Evolutionary conservation across 2,329 filamentous ascomycete species (phyloP), one percentile per base, ranked within the genome.

Genomic region (Colletotrichum sp.): DNA sequence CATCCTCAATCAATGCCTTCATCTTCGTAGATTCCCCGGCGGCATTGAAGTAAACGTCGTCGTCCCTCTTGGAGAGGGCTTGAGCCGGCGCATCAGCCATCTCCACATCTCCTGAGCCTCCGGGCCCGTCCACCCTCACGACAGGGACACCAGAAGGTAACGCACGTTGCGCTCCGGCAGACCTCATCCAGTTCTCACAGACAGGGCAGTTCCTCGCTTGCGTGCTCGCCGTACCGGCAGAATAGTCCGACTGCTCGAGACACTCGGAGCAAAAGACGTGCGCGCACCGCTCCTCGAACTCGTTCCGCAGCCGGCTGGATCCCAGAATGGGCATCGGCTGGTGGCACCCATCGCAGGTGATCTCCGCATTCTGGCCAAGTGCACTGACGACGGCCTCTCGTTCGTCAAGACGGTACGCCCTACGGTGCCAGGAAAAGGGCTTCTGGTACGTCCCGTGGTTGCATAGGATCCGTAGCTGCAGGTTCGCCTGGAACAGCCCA

Each of bases 391-490:
- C 44, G 7, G 80, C 81, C 60, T 84, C 81, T 69, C 80, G 78
- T 52, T 85, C 84, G n/a, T 88, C 83, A 5, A 72, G 73, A 2
- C 57, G 49, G 26, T 75, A 75, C 59, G 59, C 68, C 5, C 81
- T 81, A 30, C 81, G 82, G 57, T 80, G 80, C 87, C 87, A 89
- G 2, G 85, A 86, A 60, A 88, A 87, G 0, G 79, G 81, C 44
- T 87, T 84, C 75, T 89, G 88, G 77, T 83, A 87, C 0, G 88
- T 90, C 1, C 88, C 88, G 75, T 89, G 88, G 71, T 90, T 89
- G 79, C 88, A 89, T 2, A 90, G 76, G 7, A 89, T 86, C 0
- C 88, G 84, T 15, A 90, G 79, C 73, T 89, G 87, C 0, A 90
- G 80, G 13, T 87, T 83, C 0, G 84, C 80, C 63, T 89, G 87